phyloP scores from a whole-genome alignment of 2,329 filamentous ascomycete genomes.

The Ilyonectria mors-panacis region DNA sequence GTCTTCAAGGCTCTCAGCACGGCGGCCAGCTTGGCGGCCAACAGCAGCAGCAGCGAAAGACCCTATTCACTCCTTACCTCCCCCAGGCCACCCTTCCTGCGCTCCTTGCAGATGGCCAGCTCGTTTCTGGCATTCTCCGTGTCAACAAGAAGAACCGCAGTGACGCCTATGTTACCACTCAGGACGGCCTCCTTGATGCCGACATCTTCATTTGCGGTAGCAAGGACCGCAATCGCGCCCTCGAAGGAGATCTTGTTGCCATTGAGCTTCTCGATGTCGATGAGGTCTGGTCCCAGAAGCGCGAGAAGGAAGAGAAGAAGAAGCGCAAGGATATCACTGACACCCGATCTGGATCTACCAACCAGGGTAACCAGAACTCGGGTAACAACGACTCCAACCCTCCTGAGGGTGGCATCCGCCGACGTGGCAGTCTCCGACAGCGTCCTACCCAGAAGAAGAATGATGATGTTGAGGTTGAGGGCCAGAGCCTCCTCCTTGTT shows the following conservation, averaged over 20 bases:
- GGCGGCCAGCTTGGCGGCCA: slow-evolving; percentile 75
- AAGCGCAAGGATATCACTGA: slow-evolving; percentile 99
- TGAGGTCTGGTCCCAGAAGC: slow-evolving; percentile 98
- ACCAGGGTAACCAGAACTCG: slow-evolving; percentile 77
- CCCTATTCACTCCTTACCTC: slow-evolving; percentile 96
- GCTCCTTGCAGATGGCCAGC: slow-evolving; percentile 89
- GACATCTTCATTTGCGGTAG: slow-evolving; percentile 99
- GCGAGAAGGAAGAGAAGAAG: slow-evolving; percentile 99
- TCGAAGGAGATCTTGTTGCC: slow-evolving; percentile 96
- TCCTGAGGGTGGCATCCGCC: slow-evolving; percentile 87
- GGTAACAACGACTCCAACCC: slow-evolving; percentile 75
- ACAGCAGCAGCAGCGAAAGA: slow-evolving; percentile 94
- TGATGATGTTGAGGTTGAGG: slow-evolving; percentile 98
- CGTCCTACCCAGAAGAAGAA: slow-evolving; percentile 99
- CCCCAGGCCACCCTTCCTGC: slow-evolving; percentile 95
- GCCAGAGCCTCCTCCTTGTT: slow-evolving; percentile 94
- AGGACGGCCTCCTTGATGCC: slow-evolving; percentile 88
- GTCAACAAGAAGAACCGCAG: slow-evolving; percentile 99
- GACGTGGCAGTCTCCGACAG: slow-evolving; percentile 95
- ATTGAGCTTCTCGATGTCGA: slow-evolving; percentile 97
- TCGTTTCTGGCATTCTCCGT: slow-evolving; percentile 95
- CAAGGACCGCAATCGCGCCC: slow-evolving; percentile 96
- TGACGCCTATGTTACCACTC: slow-evolving; percentile 96
- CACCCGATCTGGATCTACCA: slow-evolving; percentile 83
- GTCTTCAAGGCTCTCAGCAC: slow-evolving; percentile 80